These are phyloP conservation scores for Amphicarpaea edgeworthii DNA, from an alignment of 306 rosid species.

Conservation along the genomic window DNA sequence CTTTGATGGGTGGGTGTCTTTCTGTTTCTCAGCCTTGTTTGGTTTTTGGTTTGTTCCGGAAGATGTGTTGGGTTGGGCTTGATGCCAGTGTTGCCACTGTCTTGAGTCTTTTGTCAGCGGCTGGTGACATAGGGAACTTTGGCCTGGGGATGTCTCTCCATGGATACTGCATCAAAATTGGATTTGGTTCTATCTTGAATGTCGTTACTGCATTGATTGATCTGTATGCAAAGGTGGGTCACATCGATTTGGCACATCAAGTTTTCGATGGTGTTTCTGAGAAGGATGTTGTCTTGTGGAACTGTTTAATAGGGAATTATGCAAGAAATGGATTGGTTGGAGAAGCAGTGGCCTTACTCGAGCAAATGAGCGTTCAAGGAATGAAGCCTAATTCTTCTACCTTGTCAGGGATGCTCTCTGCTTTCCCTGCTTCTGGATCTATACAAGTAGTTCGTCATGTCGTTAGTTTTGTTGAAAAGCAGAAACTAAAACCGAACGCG, in stretches of 20 bases:
- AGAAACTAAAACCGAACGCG: slow-evolving; percentile 57
- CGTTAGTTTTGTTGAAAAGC: slow-evolving; percentile 56
- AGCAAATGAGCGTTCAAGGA: slow-evolving; percentile 60
- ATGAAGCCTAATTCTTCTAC: slow-evolving; percentile 67
- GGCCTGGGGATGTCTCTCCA: slow-evolving; percentile 58
- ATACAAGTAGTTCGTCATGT: slow-evolving; percentile 50
- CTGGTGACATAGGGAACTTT: slow-evolving; percentile 52
- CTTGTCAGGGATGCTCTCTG: slow-evolving; percentile 66
- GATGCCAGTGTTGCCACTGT: slow-evolving; percentile 54
- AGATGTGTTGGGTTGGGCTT: slow-evolving; percentile 57
- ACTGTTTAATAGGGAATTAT: slow-evolving; percentile 67
- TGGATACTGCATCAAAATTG: slow-evolving; percentile 58
- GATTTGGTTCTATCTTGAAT: slow-evolving; percentile 53
- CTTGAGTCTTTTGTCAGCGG: slow-evolving; percentile 64
- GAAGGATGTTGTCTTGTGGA: slow-evolving; percentile 75
- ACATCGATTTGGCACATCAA: slow-evolving; percentile 43
- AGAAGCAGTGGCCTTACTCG: slow-evolving; percentile 58
- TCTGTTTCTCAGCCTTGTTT: slow-evolving; percentile 50
- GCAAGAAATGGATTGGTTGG: slow-evolving; percentile 60
- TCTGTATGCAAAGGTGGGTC: slow-evolving; percentile 61
- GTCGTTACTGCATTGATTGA: slow-evolving; percentile 68
- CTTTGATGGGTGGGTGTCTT: slow-evolving; percentile 74
- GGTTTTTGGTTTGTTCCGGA: slow-evolving; percentile 57
- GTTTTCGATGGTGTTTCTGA: slow-evolving; percentile 57
- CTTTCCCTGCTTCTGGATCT: slow-evolving; percentile 66